Base-by-base conservation (phyloP, 495 filamentous ascomycete species). In the Astrothelium subdiscretum region DNA sequence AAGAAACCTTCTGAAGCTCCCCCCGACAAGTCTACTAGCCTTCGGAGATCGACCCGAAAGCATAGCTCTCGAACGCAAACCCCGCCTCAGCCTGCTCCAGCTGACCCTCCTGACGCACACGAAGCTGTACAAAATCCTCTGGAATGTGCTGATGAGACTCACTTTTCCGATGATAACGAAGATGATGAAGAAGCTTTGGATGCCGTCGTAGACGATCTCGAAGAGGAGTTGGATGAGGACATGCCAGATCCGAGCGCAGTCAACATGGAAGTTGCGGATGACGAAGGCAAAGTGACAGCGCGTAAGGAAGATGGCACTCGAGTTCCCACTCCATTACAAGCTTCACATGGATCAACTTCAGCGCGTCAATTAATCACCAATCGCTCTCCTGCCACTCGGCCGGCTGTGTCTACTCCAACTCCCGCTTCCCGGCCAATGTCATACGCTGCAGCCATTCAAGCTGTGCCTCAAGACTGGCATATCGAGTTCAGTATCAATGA, bases 61-160 rank as follows among this genome's bases (percentile, higher is more conserved):
- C 82, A 86, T 42, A 72, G 81, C 44, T 65, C 77, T 1, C 74
- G 79, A 32, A 72, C 61, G 2, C 69, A 72, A 61, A 64, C 69
- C 32, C 70, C 78, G 32, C 70, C 80, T 43, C 75, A 83, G 12
- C 75, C 80, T 10, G 74, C 78, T 35, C 73, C 83, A 58, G 76
- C 79, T 8, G 79, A 77, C 0, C 78, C 78, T 27, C 63, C 72
- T 11, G 71, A 69, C 26, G 66, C 69, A 31, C 52, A 59, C 15
- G 62, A 26, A 24, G 57, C 65, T 11, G 59, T 67, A 22, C 73
- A 76, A 60, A 74, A 85, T 64, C 83, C 88, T 0, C 74, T 99
- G 2, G 94, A 97, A 74, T 97, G 94, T 72, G 92, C 94, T 27
- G 95, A 97, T 74, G 94, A 97, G 74, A 85, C 86, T 70, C 89